Base-by-base conservation (phyloP, 177 flowering plant genomes). In the Telopea speciosissima region DNA sequence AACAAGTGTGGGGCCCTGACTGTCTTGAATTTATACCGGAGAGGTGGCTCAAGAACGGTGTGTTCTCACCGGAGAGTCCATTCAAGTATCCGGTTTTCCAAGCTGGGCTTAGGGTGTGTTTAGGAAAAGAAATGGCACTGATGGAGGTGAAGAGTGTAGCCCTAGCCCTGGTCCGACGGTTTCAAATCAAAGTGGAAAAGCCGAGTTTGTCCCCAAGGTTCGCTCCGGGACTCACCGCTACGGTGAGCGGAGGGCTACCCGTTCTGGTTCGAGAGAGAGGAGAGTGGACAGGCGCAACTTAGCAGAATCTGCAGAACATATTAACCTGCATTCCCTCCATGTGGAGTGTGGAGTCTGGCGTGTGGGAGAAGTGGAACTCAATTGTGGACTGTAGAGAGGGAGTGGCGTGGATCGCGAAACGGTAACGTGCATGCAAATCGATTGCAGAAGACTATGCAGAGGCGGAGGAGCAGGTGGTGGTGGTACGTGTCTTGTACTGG, bases 101-200 rank as follows among this genome's bases (percentile, higher is more conserved):
- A 65, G 95, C 83, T 1, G 97, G 95, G 4, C 22, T 76, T 14
- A 82, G 97, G 78, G 90, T 90, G 0, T 91, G 97, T 80, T 79
- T 91, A 75, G 97, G 97, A 0, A 91, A 90, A 36, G 95, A 91
- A 58, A 81, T 91, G 84, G 89, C 97, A 0, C 56, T 91, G 8
- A 64, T 86, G 70, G 88, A 85, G 81, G 61, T 86, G 23, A 87
- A 88, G 73, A 71, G 69, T 64, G 93, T 90, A 3, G 86, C 79
- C 0, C 40, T 86, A 23, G 65, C 85, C 1, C 1, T 91, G 19
- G 26, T 90, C 17, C 73, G 85, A 8, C 74, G 75, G 24, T 90
- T 83, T 71, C 52, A 78, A 7, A 42, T 91, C 9, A 62, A 73
- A 22, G 14, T 77, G 1, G 69, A n/a, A 3, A 25, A 58, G 0